Base-by-base conservation (phyloP, 2,329 filamentous ascomycete genomes). In the Aspergillus sp. region DNA sequence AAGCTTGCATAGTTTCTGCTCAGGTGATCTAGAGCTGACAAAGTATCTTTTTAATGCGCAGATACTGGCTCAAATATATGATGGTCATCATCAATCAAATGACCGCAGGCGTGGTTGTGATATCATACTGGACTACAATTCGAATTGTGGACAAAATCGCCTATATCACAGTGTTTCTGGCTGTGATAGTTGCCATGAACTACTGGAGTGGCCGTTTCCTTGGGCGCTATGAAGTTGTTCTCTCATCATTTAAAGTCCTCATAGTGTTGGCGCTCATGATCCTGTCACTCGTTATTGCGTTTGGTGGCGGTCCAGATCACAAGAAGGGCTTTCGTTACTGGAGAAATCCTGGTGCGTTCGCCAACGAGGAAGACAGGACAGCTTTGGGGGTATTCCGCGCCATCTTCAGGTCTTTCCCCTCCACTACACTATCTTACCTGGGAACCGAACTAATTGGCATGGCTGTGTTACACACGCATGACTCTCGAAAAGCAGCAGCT, bases 71-170 rank as follows among this genome's bases (percentile, higher is more conserved):
- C 73, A 93, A 85, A 68, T 95, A 93, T 74, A 89, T 93, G 71
- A 91, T 96, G 67, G 85, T 90, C 44, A 92, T 89, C 2, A 90
- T 91, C 1, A 95, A 93, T 68, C 90, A 96, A 70, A 79, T 95
- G 41, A 93, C 90, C 0, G 91, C 91, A 38, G 85, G 84, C 9
- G 83, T 89, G 8, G 75, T 95, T 30, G 88, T 93, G 53, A 88
- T 96, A 48, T 84, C 89, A 62, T 91, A 86, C 66, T 96, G 91
- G 91, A 76, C 89, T 8, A 72, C 79, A 7, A 77, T 83, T 18
- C 81, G 89, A 0, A 76, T 74, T 42, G 79, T 92, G 58, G 92
- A 93, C 67, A 87, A 89, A 0, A 89, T 89, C 55, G 87, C 93
- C 13, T 93, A 86, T 76, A 91, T 95, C 53, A 81, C 90, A 32